Evolutionary conservation across 2,329 filamentous ascomycete genomes (phyloP), one percentile per base, ranked within the genome.

Genomic region (Septoria linicola): DNA sequence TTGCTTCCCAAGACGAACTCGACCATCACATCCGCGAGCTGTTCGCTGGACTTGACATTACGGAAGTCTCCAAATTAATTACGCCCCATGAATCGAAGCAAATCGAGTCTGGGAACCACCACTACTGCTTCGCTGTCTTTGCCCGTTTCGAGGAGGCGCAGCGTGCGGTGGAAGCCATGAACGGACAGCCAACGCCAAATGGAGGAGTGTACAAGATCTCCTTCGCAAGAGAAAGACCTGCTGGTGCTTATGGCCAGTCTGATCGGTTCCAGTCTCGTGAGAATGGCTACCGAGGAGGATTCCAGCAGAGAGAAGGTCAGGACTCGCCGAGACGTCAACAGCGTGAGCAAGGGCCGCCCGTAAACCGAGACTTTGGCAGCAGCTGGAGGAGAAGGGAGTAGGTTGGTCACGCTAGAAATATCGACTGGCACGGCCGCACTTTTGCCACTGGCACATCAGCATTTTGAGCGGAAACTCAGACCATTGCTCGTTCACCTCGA

Each of bases 1-100:
- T 77, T 53, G 65, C 68, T 11, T 68, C 73, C 43, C 72, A 74
- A 37, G 66, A 70, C 21, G 66, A 66, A 2, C 64, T 74, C 31
- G 69, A 74, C 50, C 66, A 64, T 42, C 71, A 73, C 52, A 70
- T 77, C 25, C 69, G 68, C 31, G 60, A 62, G 3, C 67, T 78
- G 46, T 78, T 79, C 64, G 61, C 70, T 11, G 73, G 66, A 10
- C 74, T 72, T 56, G 65, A 71, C 11, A 65, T 78, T 62, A 68
- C 73, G 59, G 72, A 72, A 44, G 70, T 78, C 50, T 76, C 72
- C 64, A 78, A 77, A 63, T 63, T 77, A 37, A 62, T 64, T 10
- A 59, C 55, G 13, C 61, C 62, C 1, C 45, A 41, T 11, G 52
- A 59, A 11, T 51, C 48, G 7, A 48, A 49, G 1, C 20, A 41